These are phyloP conservation scores for Leccinellum albellum DNA, from an alignment of 768 basidiomycete species.

Conservation along the genomic window DNA sequence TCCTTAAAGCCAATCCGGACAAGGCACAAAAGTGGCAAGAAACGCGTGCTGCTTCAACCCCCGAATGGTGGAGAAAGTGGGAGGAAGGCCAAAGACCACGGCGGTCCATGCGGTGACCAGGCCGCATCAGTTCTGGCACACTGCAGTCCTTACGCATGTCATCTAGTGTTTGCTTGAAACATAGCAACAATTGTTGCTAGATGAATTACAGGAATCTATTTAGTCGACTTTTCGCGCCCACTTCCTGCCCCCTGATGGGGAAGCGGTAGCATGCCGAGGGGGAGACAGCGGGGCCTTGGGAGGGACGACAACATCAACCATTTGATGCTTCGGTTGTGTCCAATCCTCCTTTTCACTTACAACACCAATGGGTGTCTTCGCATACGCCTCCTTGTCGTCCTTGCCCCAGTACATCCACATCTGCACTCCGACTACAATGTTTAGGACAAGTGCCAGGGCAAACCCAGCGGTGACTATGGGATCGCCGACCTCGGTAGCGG, in stretches of 20 bases:
- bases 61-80: slow-evolving; percentile 33
- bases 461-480: slow-evolving; percentile 78
- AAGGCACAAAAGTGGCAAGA: slow-evolving; percentile 21
- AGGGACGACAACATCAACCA: slow-evolving; percentile 43
- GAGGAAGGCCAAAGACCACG: slow-evolving; percentile 18
- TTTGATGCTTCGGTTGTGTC: slow-evolving; percentile 23
- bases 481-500: slow-evolving; percentile 85
- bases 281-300: slow-evolving; percentile 42
- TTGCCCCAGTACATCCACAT: slow-evolving; percentile 82
- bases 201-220: slow-evolving; percentile 21
- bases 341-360: slow-evolving; percentile 29
- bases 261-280: slow-evolving; percentile 38
- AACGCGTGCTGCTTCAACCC: slow-evolving; percentile 19
- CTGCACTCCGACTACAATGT: slow-evolving; percentile 79
- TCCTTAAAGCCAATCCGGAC: slow-evolving; percentile 24
- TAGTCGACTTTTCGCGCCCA: slow-evolving; percentile 77
- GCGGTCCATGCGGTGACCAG: slow-evolving; percentile 1
- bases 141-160: not conserved
- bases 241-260: slow-evolving; percentile 50
- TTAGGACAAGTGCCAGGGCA: slow-evolving; percentile 75
- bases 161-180: slow-evolving; percentile 11
- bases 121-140: not conserved
- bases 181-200: slow-evolving; percentile 11
- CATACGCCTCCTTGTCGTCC: slow-evolving; percentile 33
- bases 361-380: slow-evolving; percentile 16